Percentiles rank a stretch among this genome's conserved stretches.
Evolutionary conservation across 768 basidiomycete genomes (phyloP).

Genomic region (Boletellus sp.): DNA sequence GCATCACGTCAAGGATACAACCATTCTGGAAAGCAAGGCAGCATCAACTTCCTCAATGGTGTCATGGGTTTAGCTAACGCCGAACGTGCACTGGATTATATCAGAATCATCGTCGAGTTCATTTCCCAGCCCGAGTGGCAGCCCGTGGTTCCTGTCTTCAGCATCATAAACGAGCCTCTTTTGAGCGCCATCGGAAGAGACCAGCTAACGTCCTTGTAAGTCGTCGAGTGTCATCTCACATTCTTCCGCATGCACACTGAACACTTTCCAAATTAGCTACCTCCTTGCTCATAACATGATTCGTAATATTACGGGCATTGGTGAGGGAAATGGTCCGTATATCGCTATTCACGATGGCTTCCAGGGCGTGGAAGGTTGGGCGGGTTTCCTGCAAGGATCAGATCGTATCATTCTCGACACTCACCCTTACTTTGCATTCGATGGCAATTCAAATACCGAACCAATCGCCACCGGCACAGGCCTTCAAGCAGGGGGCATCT

Average conservation of each 20-base stretch:
- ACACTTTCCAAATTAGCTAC: conserved; percentile 39
- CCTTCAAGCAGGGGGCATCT: conserved; percentile 39
- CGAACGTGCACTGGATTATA: conserved; percentile 70
- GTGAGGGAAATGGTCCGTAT: conserved; percentile 58
- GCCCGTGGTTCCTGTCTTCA: conserved; percentile 57
- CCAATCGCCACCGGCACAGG: conserved; percentile 35
- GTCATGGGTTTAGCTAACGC: conserved; percentile 88
- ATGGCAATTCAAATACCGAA: conserved; percentile 32
- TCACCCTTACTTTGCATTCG: conserved; percentile 68
- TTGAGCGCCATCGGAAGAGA: conserved; percentile 50
- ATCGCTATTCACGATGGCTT: conserved; percentile 67
- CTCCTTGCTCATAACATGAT: conserved; percentile 58
- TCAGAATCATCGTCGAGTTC: conserved; percentile 75
- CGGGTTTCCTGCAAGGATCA: conserved; percentile 50
- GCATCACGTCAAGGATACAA: conserved; percentile 41
- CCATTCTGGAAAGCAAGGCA: conserved; percentile 59
- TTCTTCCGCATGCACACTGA: neutral
- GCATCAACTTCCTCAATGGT: conserved; percentile 59
- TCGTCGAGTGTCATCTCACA: conserved; percentile 1
- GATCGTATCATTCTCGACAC: conserved; percentile 61
- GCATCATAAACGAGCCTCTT: conserved; percentile 63
- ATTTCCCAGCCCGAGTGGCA: conserved; percentile 72
- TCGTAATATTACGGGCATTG: conserved; percentile 68
- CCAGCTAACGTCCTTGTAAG: conserved; percentile 59
- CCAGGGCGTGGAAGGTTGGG: conserved; percentile 42